These are phyloP conservation scores for Fusarium torulosum DNA, from an alignment of 2,329 filamentous ascomycete species.

Conservation along the genomic window DNA sequence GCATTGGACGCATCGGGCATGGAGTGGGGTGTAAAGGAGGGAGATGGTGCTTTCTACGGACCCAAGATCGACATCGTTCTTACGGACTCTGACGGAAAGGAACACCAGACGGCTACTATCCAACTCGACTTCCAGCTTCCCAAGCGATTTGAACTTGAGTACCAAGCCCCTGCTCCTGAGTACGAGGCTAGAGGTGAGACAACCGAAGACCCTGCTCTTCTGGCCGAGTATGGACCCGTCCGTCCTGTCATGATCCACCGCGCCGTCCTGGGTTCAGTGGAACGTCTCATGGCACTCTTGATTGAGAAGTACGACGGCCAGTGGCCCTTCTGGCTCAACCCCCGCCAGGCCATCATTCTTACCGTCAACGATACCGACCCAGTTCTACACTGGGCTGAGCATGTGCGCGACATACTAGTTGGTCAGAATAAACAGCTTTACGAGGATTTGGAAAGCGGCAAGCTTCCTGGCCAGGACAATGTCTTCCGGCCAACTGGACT, in stretches of 20 bases:
- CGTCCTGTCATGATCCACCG: conserved; percentile 85
- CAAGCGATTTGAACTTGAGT: conserved; percentile 82
- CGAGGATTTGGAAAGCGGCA: conserved; percentile 51
- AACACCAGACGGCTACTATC: conserved; percentile 89
- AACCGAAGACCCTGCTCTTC: conserved; percentile 61
- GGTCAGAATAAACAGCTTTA: conserved; percentile 56
- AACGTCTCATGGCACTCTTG: conserved; percentile 85
- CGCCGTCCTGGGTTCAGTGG: conserved; percentile 85
- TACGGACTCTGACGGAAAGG: conserved; percentile 83
- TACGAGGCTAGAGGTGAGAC: conserved; percentile 66
- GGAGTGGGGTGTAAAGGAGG: conserved; percentile 80
- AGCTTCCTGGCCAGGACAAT: conserved; percentile 53
- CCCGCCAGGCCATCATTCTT: conserved; percentile 79
- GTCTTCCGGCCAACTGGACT: conserved; percentile 70
- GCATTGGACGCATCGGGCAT: conserved; percentile 74
- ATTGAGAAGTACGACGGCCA: conserved; percentile 85
- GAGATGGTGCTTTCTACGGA: conserved; percentile 90
- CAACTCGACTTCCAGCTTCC: conserved; percentile 93
- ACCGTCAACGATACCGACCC: conserved; percentile 74
- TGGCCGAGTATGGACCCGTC: conserved; percentile 69
- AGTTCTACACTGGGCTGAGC: conserved; percentile 64
- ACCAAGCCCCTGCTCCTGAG: conserved; percentile 76
- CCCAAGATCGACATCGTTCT: conserved; percentile 92
- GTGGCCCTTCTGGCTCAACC: conserved; percentile 92
- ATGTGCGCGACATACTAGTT: conserved; percentile 63